A percentile compares a stretch with the other conserved stretches of the same genome.
phyloP scores from a whole-genome alignment of 1,139 yeast genomes.

The Protomyces lactucae-debilis region DNA sequence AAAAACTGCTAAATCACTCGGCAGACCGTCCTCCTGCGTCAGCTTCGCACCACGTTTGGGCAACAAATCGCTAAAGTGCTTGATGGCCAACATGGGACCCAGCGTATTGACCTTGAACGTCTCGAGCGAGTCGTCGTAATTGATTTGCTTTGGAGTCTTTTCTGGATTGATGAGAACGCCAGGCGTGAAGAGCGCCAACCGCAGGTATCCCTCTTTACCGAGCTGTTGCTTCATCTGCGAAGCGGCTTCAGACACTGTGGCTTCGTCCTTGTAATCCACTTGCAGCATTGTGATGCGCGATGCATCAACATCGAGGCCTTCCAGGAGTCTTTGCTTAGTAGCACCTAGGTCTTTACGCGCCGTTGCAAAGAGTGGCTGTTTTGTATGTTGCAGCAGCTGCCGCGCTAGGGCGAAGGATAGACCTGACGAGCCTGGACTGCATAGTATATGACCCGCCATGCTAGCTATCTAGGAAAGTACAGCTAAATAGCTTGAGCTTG shows the following conservation, averaged over 20 bases:
- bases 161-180: constrained; percentile 21
- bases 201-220: constrained; percentile 9
- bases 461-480: neutral
- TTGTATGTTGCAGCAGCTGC: constrained; percentile 5
- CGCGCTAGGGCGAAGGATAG: constrained; percentile 19
- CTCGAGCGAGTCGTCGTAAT: constrained; percentile 10
- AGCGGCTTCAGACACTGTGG: constrained; percentile 3
- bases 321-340: constrained; percentile 9
- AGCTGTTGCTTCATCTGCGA: neutral
- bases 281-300: constrained; percentile 14
- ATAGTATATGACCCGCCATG: constrained; percentile 3
- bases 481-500: neutral
- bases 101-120: constrained; percentile 24
- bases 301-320: constrained; percentile 2
- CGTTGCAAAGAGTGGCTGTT: constrained; percentile 15
- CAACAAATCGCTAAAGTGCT: constrained; percentile 14
- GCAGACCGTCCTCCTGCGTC: constrained; percentile 2
- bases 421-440: constrained; percentile 22
- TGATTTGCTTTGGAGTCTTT: constrained; percentile 17
- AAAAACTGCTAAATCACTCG: constrained; percentile 16
- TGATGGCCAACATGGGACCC: constrained; percentile 26
- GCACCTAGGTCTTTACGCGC: constrained; percentile 11
- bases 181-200: constrained; percentile 13
- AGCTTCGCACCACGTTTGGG: constrained; percentile 12
- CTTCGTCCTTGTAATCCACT: constrained; percentile 10